Base-by-base conservation (phyloP, 345 rosid species). In the Sonneratia alba region DNA sequence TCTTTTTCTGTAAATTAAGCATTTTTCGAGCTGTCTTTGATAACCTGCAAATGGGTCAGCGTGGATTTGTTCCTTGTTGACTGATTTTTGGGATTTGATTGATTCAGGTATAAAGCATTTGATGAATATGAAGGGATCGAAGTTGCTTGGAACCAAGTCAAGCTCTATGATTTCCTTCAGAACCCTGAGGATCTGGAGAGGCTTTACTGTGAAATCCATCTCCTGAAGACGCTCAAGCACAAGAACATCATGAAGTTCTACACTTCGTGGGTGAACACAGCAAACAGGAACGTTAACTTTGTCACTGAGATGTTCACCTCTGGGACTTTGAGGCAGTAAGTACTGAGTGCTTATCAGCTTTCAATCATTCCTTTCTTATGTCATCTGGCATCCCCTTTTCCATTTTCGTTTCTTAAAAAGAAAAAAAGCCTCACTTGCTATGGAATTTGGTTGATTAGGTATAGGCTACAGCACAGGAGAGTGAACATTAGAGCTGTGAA, bases 91-190 rank as follows among this genome's bases (percentile, higher is more conserved):
- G 63, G 36, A 64, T 72, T 80, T 75, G 45, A 69, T 77, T 83
- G 74, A 34, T 70, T 75, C 90, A 95, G 99, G 67, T 95, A 95
- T 51, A 87, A 87, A 81, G 99, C 89, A 75, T 90, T 92, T 84
- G 97, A 92, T 82, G 96, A 95, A 83, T 95, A 88, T 71, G 86
- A 86, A 69, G 97, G 97, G 70, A 89, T 87, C 78, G 97, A 95
- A 77, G 96, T 95, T 79, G 97, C 99, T 74, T 95, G 99, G 99
- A 95, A 95, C 77, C 99, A 92, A 79, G 97, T 95, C 80, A 92
- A 90, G 86, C 93, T 95, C 68, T 84, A 86, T 72, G 97, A 92
- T 83, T 92, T 91, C 85, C 67, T 92, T 57, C 97, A 87, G 69
- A 88, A 92, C 77, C 97, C 97, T 67, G 90, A 95, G 74, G 99